phyloP scores from a whole-genome alignment of 768 basidiomycete genomes.

The Solioccasus polychromus region DNA sequence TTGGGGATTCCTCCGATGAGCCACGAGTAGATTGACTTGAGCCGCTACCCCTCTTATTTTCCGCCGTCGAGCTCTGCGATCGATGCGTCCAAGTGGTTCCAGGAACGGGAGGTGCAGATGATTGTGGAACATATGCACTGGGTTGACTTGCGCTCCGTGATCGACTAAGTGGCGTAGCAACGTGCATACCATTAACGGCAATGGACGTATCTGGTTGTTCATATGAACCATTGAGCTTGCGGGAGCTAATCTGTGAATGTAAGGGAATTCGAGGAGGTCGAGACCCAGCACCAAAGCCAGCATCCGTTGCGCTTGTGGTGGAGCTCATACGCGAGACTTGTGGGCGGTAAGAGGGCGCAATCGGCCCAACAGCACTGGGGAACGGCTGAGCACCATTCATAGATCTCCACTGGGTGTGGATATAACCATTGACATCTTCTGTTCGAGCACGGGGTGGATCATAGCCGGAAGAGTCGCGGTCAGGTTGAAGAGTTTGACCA shows the following conservation, averaged over 20 bases:
- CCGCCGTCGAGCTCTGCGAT: conserved; percentile 37
- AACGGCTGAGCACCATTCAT: conserved; percentile 43
- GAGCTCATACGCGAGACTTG: conserved; percentile 48
- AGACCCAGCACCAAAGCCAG: conserved; percentile 31
- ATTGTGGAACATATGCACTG: conserved; percentile 58
- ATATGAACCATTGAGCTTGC: conserved; percentile 52
- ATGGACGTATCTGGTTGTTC: conserved; percentile 44
- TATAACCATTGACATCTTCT: conserved; percentile 61
- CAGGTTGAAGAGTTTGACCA: conserved; percentile 57
- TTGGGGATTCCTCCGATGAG: conserved; percentile 82
- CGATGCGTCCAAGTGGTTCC: conserved; percentile 49
- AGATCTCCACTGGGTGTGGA: conserved; percentile 63
- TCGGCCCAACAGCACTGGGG: conserved; percentile 19
- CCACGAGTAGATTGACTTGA: conserved; percentile 77
- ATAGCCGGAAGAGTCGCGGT: conserved; percentile 48
- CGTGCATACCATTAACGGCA: conserved; percentile 19
- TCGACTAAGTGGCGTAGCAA: conserved; percentile 43
- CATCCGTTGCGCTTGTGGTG: conserved; percentile 42
- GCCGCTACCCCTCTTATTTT: conserved; percentile 75
- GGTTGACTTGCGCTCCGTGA: conserved; percentile 83
- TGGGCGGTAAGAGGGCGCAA: conserved; percentile 35
- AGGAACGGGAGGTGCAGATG: conserved; percentile 51
- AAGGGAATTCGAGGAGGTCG: conserved; percentile 45
- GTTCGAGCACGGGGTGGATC: conserved; percentile 66
- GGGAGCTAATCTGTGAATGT: conserved; percentile 70